Base-by-base conservation (phyloP, 1,284 basidiomycete species). In the Blastosporella zonata region DNA sequence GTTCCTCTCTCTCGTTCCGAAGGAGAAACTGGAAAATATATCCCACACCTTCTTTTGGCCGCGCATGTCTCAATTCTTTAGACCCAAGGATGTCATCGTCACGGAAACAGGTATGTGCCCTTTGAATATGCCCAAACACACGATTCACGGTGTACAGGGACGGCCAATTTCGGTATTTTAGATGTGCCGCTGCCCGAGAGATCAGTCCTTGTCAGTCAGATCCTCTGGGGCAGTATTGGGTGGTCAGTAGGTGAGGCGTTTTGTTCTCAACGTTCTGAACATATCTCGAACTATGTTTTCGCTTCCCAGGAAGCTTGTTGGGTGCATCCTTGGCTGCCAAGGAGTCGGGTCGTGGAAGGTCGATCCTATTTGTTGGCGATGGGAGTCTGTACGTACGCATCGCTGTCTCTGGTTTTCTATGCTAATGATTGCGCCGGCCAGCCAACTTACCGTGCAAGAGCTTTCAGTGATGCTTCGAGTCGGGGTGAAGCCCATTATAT, bases 11-110 rank as follows among this genome's bases (percentile, higher is more conserved):
- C 65, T 70, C 12, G 59, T 82, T 0, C 82, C 84, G 0, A 44
- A 73, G 22, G 77, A 82, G 55, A 62, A 64, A n/a, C 65, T 67
- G 49, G 63, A 74, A 20, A 60, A 60, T 6, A 87, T 95, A 60
- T 79, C 82, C 2, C 93, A 96, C 50, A 69, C 75, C 5, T 91
- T 82, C 77, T 80, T 97, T 63, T 98, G 95, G 95, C 89, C 90
- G 1, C 79, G 87, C 28, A 65, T 97, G 43, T 81, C 82, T 12
- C 64, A 77, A 53, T 97, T 94, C 77, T 90, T 97, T 73, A 69
- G 72, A 55, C 68, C 79, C 27, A 73, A 79, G 52, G 93, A 95
- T 64, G 80, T 95, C 41, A 80, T 96, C 55, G 69, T 96, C 42
- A 82, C 87, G 0, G 93, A 96, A 69, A 95, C 93, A 56, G 92